phyloP scores from a whole-genome alignment of 2,329 filamentous ascomycete genomes.

The Ascochyta fabae region DNA sequence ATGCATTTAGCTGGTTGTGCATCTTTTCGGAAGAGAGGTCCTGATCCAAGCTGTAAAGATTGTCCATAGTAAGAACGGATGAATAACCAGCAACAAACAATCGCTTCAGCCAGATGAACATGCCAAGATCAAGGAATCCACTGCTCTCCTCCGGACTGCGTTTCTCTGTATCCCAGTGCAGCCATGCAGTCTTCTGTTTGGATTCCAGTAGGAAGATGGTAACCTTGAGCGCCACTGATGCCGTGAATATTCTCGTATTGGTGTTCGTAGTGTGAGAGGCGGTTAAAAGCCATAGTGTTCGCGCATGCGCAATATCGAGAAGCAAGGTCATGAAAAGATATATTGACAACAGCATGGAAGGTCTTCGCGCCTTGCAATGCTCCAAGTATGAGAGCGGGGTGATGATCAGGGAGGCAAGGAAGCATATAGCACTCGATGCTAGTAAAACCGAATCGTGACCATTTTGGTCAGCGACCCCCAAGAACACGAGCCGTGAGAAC shows the following conservation, averaged over 20 bases:
- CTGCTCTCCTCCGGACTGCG: conserved; percentile 44
- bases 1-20: neutral
- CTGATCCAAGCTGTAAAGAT: conserved; percentile 38
- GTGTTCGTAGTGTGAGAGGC: conserved; percentile 2
- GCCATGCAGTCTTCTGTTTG: conserved; percentile 31
- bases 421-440: conserved; percentile 30
- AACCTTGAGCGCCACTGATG: conserved; percentile 26
- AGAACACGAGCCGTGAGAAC: conserved; percentile 37
- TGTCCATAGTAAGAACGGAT: conserved; percentile 35
- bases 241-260: conserved; percentile 19
- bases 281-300: conserved; percentile 23
- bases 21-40: conserved; percentile 19
- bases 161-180: conserved; percentile 29
- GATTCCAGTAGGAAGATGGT: conserved; percentile 30
- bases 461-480: conserved; percentile 17
- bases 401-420: conserved; percentile 29
- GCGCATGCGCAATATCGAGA: conserved; percentile 19
- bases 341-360: conserved; percentile 21
- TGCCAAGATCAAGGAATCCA: conserved; percentile 41
- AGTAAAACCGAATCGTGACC: conserved; percentile 33
- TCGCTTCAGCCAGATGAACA: conserved; percentile 48
- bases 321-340: conserved; percentile 26
- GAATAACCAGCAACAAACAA: conserved; percentile 41
- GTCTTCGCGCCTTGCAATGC: conserved; percentile 21
- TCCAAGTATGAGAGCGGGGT: conserved; percentile 20